Evolutionary conservation across 305 asterid species (phyloP).

Genomic region (Fraxinus baroniana): DNA sequence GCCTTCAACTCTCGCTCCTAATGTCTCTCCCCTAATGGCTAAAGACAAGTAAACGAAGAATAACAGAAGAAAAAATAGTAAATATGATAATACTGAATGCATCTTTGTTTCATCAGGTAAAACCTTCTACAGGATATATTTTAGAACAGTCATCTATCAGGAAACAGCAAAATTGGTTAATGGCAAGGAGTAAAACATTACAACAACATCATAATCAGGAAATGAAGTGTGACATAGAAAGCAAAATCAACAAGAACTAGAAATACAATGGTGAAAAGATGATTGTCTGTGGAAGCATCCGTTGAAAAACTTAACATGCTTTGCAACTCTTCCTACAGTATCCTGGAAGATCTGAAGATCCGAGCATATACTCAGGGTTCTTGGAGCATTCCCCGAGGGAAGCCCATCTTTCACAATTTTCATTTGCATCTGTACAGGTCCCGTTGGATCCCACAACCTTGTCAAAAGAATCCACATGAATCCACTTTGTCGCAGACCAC

Average conservation of each 20-base stretch:
- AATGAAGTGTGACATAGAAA: slow-evolving; percentile 8
- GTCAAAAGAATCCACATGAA: slow-evolving; percentile 87
- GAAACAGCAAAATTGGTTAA: slow-evolving; percentile 20
- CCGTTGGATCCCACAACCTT: slow-evolving; percentile 52
- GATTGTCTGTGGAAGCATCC: slow-evolving; percentile 3
- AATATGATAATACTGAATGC: neutral
- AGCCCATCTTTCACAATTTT: slow-evolving; percentile 83
- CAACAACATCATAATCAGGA: slow-evolving; percentile 16
- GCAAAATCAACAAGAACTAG: slow-evolving; percentile 2
- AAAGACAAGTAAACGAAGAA: neutral
- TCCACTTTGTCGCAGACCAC: slow-evolving; percentile 99
- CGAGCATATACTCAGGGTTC: slow-evolving; percentile 90
- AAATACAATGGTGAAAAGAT: neutral
- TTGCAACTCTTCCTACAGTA: slow-evolving; percentile 93
- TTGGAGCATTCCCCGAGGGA: slow-evolving; percentile 91
- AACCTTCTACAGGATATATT: slow-evolving; percentile 1
- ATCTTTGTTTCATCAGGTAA: slow-evolving; percentile 1
- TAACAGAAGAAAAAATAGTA: neutral
- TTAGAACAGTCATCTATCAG: slow-evolving; percentile 12
- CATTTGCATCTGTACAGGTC: slow-evolving; percentile 52
- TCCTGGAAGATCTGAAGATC: slow-evolving; percentile 74
- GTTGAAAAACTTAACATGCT: slow-evolving; percentile 43
- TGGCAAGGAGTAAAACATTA: slow-evolving; percentile 7
- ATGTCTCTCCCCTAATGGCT: neutral
- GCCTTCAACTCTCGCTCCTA: neutral